Evolutionary conservation across 1,139 yeast genomes (phyloP).

Genomic region (Pneumocystis jirovecii): DNA sequence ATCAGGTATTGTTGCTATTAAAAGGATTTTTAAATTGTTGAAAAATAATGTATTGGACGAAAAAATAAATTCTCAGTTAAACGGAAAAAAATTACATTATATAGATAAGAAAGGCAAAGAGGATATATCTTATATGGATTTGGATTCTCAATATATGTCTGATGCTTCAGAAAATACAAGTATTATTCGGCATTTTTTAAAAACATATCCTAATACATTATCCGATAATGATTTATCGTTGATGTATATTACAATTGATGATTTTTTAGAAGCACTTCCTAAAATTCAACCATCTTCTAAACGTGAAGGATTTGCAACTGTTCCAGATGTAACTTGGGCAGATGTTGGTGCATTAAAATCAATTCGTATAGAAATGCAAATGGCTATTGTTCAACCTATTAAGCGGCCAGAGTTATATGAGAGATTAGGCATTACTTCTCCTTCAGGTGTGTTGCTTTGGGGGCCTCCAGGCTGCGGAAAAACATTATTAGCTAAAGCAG

Average conservation of each 20-base stretch:
- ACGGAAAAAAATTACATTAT: constrained; percentile 2
- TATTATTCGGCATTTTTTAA: constrained; percentile 58
- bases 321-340: constrained; percentile 93
- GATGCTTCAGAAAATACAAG: constrained; percentile 18
- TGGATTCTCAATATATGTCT: constrained; percentile 2
- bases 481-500: constrained; percentile 88
- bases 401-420: constrained; percentile 79
- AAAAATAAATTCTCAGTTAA: neutral
- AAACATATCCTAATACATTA: constrained; percentile 65
- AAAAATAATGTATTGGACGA: neutral
- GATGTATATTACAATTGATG: constrained; percentile 58
- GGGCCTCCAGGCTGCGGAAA: constrained; percentile 99
- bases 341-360: constrained; percentile 79
- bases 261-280: constrained; percentile 73
- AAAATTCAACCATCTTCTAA: constrained; percentile 94
- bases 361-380: constrained; percentile 77
- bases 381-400: constrained; percentile 96
- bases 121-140: constrained; percentile 13
- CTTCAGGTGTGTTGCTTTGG: constrained; percentile 95
- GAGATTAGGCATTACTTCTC: constrained; percentile 88
- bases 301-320: constrained; percentile 97
- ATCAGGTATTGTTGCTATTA: constrained; percentile 89
- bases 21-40: constrained; percentile 47
- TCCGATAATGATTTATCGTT: constrained; percentile 60
- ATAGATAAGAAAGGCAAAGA: constrained; percentile 14